Evolutionary conservation across 148 eudicot species (phyloP).

Genomic region (Silene uniflora): DNA sequence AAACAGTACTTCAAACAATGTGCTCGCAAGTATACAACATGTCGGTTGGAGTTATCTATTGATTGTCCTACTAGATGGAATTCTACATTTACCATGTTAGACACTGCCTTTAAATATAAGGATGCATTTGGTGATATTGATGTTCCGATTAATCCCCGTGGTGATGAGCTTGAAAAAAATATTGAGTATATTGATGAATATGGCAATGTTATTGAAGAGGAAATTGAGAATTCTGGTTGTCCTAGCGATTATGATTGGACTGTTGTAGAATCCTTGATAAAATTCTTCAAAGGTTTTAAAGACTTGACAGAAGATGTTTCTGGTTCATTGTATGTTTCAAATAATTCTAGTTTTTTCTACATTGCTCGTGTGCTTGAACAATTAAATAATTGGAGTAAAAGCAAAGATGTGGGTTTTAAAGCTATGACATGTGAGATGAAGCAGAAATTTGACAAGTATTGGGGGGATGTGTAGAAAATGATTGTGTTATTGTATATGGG

Average conservation of each 20-base stretch:
- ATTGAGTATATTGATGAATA: neutral
- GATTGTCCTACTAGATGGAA: slow-evolving; percentile 8
- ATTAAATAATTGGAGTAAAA: neutral
- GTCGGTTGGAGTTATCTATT: neutral
- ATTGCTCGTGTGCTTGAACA: slow-evolving; percentile 15
- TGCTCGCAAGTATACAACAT: neutral
- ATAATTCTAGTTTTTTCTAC: neutral
- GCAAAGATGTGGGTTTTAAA: neutral
- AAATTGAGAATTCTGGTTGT: neutral
- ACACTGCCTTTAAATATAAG: neutral
- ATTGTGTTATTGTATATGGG: neutral
- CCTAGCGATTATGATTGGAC: neutral
- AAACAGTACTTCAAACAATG: neutral
- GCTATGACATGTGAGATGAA: neutral
- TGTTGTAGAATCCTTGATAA: neutral
- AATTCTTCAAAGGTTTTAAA: slow-evolving; percentile 4
- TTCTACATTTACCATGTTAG: neutral
- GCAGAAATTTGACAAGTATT: neutral
- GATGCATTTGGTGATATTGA: slow-evolving; percentile 7
- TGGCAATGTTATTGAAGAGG: neutral
- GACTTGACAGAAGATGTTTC: slow-evolving; percentile 6
- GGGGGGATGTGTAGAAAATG: slow-evolving; percentile 1
- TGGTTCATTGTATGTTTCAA: slow-evolving; percentile 2
- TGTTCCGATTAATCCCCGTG: neutral
- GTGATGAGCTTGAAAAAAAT: neutral